Percentiles rank a stretch among this genome's conserved stretches.
Conservation (phyloP, 768 basidiomycete species). For the Rhizopogon vesiculosus region DNA sequence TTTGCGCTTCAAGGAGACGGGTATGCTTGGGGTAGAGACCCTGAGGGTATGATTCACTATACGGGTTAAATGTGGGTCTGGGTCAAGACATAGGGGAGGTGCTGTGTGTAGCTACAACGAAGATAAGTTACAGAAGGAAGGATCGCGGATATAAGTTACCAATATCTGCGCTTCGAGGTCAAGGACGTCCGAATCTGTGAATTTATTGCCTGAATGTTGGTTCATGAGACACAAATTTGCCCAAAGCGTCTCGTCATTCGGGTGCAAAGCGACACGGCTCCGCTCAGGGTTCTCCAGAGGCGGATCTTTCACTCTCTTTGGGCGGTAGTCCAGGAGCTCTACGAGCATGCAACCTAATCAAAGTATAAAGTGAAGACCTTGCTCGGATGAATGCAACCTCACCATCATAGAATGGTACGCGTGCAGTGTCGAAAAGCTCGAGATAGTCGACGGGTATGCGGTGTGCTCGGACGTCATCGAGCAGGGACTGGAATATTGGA, state of each 20-base stretch:
- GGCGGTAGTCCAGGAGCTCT: conserved; percentile 75
- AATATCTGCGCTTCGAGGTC: conserved; percentile 71
- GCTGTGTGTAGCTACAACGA: conserved; percentile 60
- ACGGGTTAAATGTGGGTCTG: conserved; percentile 71
- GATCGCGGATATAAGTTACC: conserved; percentile 36
- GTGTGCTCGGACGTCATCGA: conserved; percentile 80
- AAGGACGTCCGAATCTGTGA: conserved; percentile 69
- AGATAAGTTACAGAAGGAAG: conserved; percentile 4
- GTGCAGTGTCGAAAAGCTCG: conserved; percentile 69
- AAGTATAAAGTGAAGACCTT: conserved; percentile 1
- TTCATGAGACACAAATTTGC: conserved; percentile 73
- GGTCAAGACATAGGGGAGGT: conserved; percentile 74
- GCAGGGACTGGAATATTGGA: conserved; percentile 48
- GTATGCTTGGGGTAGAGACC: conserved; percentile 69
- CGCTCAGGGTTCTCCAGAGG: conserved; percentile 52
- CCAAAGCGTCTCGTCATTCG: conserved; percentile 74
- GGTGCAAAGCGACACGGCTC: conserved; percentile 72
- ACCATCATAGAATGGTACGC: conserved; percentile 85
- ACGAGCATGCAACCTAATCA: conserved; percentile 76
- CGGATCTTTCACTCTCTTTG: conserved; percentile 53
- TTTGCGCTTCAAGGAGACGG: conserved; percentile 73
- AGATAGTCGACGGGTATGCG: conserved; percentile 85
- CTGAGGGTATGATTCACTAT: conserved; percentile 72
- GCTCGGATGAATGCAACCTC: conserved; percentile 14
- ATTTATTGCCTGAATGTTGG: conserved; percentile 49